These are phyloP conservation scores for Herpetomonas tarakana DNA, from an alignment of 208 protist species.

Conservation along the genomic window DNA sequence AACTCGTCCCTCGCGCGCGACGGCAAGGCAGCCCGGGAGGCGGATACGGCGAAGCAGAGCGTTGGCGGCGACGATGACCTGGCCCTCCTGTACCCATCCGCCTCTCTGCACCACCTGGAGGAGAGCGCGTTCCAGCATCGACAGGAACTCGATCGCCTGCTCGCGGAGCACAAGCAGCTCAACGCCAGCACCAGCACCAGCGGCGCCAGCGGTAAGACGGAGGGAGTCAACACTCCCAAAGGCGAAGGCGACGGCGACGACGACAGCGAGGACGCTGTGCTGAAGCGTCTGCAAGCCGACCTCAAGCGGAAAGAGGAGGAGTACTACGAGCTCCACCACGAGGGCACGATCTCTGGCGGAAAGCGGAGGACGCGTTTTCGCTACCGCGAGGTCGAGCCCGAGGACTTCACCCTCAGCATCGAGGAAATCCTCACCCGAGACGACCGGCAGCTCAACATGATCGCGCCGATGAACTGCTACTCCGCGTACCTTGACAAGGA, in stretches of 20 bases:
- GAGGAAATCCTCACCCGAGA: conserved; percentile 87
- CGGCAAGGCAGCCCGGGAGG: too few species aligned
- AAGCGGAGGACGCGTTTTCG: conserved; percentile 44
- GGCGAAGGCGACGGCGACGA: neutral
- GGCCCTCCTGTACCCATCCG: conserved; percentile 62
- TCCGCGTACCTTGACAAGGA: conserved; percentile 75
- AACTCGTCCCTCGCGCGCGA: too few species aligned
- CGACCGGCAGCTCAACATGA: conserved; percentile 91
- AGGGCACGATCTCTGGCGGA: conserved; percentile 20
- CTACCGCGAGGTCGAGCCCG: conserved; percentile 77
- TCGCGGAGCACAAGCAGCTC: conserved; percentile 17
- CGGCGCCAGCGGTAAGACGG: neutral
- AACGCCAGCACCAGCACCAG: conserved; percentile 5
- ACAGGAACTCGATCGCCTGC: conserved; percentile 37
- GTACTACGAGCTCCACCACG: conserved; percentile 81
- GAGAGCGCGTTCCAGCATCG: conserved; percentile 24
- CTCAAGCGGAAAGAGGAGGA: conserved; percentile 79
- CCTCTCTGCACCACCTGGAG: conserved; percentile 37
- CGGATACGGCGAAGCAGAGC: too few species aligned
- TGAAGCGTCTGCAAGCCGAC: conserved; percentile 47
- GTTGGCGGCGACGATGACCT: conserved; percentile 34
- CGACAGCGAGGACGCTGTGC: conserved; percentile 19
- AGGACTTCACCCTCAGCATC: conserved; percentile 80
- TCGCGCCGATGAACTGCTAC: conserved; percentile 92
- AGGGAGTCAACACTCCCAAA: too few species aligned